Evolutionary conservation across 768 basidiomycete species (phyloP).

Genomic region (Russula dissimulans): DNA sequence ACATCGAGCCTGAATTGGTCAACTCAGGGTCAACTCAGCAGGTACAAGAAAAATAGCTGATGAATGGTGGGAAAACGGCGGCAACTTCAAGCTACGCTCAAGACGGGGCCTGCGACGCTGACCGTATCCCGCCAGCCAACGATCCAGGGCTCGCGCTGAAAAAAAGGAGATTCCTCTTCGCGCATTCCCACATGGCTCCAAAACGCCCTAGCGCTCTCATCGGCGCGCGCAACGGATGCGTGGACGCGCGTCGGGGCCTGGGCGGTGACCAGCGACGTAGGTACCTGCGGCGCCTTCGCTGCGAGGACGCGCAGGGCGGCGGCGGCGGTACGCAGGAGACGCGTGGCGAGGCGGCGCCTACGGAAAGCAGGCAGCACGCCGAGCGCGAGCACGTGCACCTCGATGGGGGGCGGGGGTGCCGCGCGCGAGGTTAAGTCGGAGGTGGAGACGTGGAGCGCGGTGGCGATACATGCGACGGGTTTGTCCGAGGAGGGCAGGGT

Average conservation of each 20-base stretch:
- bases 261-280: background rate
- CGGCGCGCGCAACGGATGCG: constrained; percentile 1
- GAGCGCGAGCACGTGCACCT: constrained; percentile 42
- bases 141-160: constrained; percentile 5
- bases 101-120: constrained; percentile 11
- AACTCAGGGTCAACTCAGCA: too few species aligned
- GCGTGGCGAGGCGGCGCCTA: constrained; percentile 35
- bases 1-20: too few species aligned
- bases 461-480: constrained; percentile 15
- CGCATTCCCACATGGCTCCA: constrained; percentile 11
- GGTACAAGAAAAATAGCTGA: too few species aligned
- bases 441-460: constrained; percentile 23
- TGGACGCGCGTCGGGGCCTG: background rate
- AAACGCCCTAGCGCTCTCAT: background rate
- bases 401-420: constrained; percentile 40
- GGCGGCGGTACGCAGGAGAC: constrained; percentile 30
- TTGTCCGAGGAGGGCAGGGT: constrained; percentile 7
- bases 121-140: constrained; percentile 11
- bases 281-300: constrained; percentile 5
- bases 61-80: too few species aligned
- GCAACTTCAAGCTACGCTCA: background rate
- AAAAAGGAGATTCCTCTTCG: background rate
- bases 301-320: constrained; percentile 21
- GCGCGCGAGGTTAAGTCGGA: constrained; percentile 25
- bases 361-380: constrained; percentile 41